phyloP scores from a whole-genome alignment of 2,329 filamentous ascomycete genomes.

The Colletotrichum horii region DNA sequence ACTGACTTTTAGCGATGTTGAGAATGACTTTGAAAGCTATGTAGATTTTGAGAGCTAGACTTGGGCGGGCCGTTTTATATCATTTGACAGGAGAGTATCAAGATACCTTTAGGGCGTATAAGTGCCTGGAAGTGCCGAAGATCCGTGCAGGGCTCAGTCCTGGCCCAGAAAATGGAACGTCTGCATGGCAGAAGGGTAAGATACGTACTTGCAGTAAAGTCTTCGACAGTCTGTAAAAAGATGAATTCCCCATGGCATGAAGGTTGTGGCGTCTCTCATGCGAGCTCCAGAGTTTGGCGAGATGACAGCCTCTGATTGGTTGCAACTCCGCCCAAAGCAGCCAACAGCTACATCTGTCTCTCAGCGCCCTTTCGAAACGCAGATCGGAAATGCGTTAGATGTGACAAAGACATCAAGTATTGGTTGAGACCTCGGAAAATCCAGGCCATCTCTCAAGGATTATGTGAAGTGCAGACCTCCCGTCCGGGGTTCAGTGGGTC shows the following conservation, averaged over 20 bases:
- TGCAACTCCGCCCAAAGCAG: not conserved
- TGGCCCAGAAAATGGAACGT: not conserved
- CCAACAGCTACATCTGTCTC: not conserved
- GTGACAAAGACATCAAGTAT: not conserved
- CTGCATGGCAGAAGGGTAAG: not conserved
- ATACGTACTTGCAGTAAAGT: not conserved
- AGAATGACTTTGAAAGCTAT: not conserved
- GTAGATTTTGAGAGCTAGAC: not conserved
- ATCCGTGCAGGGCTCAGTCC: not conserved
- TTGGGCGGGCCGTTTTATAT: not conserved
- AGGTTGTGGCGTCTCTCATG: not conserved
- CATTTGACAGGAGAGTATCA: not conserved
- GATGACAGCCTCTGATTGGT: not conserved
- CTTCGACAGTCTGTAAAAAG: not conserved
- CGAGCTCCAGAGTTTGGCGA: not conserved
- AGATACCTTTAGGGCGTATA: not conserved
- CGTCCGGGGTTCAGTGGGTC: not conserved
- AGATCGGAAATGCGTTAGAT: not conserved
- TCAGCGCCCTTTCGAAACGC: not conserved
- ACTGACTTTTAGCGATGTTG: accelerated
- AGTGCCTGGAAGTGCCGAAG: not conserved
- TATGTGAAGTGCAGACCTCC: not conserved
- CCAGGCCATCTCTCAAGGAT: not conserved
- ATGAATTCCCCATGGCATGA: not conserved
- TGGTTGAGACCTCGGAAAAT: accelerated